Evolutionary conservation across 257 asterid species (phyloP).

Genomic region (Fraxinus excelsior): DNA sequence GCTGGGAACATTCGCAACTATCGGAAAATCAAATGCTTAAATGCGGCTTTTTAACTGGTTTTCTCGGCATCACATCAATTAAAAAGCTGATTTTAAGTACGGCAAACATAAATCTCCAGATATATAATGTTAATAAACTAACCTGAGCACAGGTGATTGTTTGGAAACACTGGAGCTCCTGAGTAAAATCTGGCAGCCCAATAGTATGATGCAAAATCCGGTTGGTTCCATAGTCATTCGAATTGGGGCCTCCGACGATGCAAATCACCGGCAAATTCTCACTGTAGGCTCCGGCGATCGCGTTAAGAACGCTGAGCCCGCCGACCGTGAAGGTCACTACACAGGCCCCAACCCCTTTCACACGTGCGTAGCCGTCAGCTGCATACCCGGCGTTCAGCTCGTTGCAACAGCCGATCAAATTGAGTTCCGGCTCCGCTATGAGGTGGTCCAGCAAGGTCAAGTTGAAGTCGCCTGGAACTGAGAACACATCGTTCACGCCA

Average conservation of each 20-base stretch:
- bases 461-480: conserved; percentile 83
- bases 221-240: conserved; percentile 70
- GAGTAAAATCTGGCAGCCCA: conserved; percentile 75
- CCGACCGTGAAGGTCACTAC: conserved; percentile 85
- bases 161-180: conserved; percentile 75
- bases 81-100: background rate
- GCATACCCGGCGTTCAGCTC: conserved; percentile 84
- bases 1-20: background rate
- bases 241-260: conserved; percentile 80
- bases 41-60: too few species aligned
- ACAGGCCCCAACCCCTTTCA: conserved; percentile 76
- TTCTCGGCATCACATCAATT: too few species aligned
- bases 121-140: background rate
- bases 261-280: conserved; percentile 80
- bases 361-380: conserved; percentile 76
- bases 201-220: conserved; percentile 70
- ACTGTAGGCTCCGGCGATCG: conserved; percentile 83
- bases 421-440: conserved; percentile 67
- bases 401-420: conserved; percentile 74
- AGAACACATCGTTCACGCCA: conserved; percentile 68
- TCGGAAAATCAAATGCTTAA: background rate
- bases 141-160: conserved; percentile 74
- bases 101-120: background rate
- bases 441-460: conserved; percentile 62
- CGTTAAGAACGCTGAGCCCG: conserved; percentile 73